Evolutionary conservation across 805 yeast genomes (phyloP).

Genomic region (Maudiozyma bulderi): DNA sequence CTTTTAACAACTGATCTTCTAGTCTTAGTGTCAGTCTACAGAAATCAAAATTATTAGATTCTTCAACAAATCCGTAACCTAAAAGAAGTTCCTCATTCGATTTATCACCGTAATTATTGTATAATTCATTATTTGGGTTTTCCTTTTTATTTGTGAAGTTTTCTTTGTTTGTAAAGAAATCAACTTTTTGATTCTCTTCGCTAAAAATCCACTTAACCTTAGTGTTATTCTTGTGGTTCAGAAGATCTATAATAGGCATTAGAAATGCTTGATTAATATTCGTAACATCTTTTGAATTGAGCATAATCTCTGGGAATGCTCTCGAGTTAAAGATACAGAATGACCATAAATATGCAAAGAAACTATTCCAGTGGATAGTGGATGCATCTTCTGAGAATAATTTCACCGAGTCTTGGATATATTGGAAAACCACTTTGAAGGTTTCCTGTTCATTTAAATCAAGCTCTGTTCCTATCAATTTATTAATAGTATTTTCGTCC

Average conservation of each 20-base stretch:
- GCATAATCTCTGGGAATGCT: slow-evolving; percentile 67
- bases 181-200: slow-evolving; percentile 22
- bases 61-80: slow-evolving; percentile 70
- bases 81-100: slow-evolving; percentile 75
- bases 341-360: slow-evolving; percentile 70
- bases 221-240: slow-evolving; percentile 59
- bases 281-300: slow-evolving; percentile 21
- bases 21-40: slow-evolving; percentile 54
- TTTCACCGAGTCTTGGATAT: slow-evolving; percentile 1
- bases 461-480: not conserved
- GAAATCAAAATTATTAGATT: slow-evolving; percentile 45
- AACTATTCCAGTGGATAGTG: slow-evolving; percentile 44
- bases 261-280: slow-evolving; percentile 53
- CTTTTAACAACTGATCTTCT: slow-evolving; percentile 21
- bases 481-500: slow-evolving; percentile 1
- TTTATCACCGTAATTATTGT: slow-evolving; percentile 80
- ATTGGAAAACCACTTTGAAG: not conserved
- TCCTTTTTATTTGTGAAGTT: slow-evolving; percentile 1
- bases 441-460: not conserved
- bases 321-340: slow-evolving; percentile 60
- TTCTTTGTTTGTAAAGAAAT: slow-evolving; percentile 35
- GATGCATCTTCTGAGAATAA: slow-evolving; percentile 10
- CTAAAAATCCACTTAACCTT: slow-evolving; percentile 53
- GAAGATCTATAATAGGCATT: slow-evolving; percentile 66
- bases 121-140: slow-evolving; percentile 42